phyloP scores from a whole-genome alignment of 352 stramenopile genomes.

The Elongisporangium senticosum region DNA sequence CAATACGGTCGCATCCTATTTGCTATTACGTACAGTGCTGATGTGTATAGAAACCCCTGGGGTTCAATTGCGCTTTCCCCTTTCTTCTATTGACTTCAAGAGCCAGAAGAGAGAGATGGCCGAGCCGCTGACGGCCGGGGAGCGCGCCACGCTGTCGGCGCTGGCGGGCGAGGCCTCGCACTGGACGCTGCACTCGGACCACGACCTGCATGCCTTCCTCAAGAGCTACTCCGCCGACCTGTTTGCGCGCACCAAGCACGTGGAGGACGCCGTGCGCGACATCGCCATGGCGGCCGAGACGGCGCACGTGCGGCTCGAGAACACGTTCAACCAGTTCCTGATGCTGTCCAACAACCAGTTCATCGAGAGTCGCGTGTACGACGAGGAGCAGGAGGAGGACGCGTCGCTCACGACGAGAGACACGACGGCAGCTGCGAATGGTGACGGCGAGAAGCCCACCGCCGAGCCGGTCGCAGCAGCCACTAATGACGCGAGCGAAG shows the following conservation, averaged over 20 bases:
- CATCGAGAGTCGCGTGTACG: conserved; percentile 87
- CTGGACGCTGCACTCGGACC: conserved; percentile 76
- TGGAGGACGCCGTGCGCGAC: conserved; percentile 69
- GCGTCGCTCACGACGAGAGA: conserved; percentile 10
- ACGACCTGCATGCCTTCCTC: conserved; percentile 61
- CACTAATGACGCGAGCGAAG: conserved; percentile 13
- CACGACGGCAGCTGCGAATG: neutral
- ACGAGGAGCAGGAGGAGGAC: conserved; percentile 76
- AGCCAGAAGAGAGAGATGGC: neutral
- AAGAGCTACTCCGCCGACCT: conserved; percentile 63
- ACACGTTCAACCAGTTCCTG: conserved; percentile 86
- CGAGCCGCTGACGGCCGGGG: neutral
- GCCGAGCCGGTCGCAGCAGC: conserved; percentile 5
- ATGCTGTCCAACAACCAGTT: conserved; percentile 87
- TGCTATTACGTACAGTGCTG: no score
- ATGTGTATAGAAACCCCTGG: no score
- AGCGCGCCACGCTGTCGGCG: conserved; percentile 23
- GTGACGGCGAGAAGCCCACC: neutral
- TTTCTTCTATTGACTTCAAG: neutral
- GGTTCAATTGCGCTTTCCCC: neutral
- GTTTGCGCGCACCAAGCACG: conserved; percentile 61
- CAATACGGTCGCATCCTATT: no score
- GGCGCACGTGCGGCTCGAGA: conserved; percentile 68
- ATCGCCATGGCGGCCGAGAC: conserved; percentile 60
- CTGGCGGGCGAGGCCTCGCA: conserved; percentile 37